Base-by-base conservation (phyloP, 2,329 filamentous ascomycete species). In the Penicillium verrucosum region DNA sequence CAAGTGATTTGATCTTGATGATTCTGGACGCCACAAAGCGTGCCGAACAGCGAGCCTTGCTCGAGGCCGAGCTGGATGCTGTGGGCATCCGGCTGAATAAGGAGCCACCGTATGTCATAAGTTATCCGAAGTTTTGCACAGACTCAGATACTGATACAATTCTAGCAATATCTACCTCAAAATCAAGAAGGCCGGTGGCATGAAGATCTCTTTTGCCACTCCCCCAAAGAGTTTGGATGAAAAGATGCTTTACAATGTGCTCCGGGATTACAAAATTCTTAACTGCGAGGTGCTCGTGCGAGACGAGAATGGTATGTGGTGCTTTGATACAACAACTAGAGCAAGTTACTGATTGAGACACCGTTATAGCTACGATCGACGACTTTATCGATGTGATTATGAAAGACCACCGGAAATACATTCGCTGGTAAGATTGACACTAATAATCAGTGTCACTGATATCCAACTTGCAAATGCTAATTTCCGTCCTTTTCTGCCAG, bases 321-420 rank as follows among this genome's bases (percentile, higher is more conserved):
- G 9, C 18, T 41, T 29, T 32, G 6, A 37, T 32, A 10, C 23
- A 36, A 18, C 18, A 10, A 7, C 4, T 10, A 34, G 18, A 23
- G 11, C 30, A 29, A 18, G 7, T 37, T 18, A 29, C 46, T 55
- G 18, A 55, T 32, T 25, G 29, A 14, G 25, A 18, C 11, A 3
- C 27, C 18, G 30, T 18, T 44, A 11, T 57, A 85, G 91, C 89
- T 40, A 97, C 94, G 1, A 92, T 99, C 36, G 94, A 99, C 78
- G 93, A 99, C 76, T 89, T 99, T 75, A 99, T 99, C 78, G 94
- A 99, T 75, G 92, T 97, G 60, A 97, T 99, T 77, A 97, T 97
- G 93, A 96, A 94, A 76, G 91, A 97, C 72, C 94, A 99, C 80
- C 83, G 94, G 71, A 99, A 96, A 76, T 99, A 99, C 81, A 97